Evolutionary conservation across 805 yeast genomes (phyloP), one percentile per base, ranked within the genome.

Genomic region (Hanseniaspora lindneri): DNA sequence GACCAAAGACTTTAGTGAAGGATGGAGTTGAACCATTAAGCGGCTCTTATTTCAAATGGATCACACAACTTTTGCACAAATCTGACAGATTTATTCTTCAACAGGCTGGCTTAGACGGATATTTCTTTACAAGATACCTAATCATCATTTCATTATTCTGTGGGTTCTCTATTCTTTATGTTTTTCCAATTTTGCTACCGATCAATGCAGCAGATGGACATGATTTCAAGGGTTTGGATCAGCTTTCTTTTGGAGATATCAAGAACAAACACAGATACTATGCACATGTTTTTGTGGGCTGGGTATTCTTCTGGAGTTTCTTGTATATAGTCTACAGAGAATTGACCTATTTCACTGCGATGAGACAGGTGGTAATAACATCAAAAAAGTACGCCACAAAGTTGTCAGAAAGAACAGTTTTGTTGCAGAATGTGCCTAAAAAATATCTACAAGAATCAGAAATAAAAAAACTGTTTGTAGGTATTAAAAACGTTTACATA

Each of bases 71-170:
- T 25, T 56, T 83, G 43, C 65, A 72, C 41, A 79, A 83, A 58
- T 76, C 85, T 1, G 87, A 83, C 49, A 67, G 81, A 41, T 83
- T 83, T 58, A 71, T 88, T 49, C 76, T 89, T 51, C 79, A 80
- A 54, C 94, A 89, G 58, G 81, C 92, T 19, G 97, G 96, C 16
- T 61, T 89, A n/a, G 97, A 89, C 61, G 96, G 96, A 4, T 89
- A 84, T 67, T 80, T 92, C 60, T 89, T 88, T 62, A 66, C 87
- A 53, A 72, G 98, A 54, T 92, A 83, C 60, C 63, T 92, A 25
- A 71, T 75, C 43, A 58, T 82, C 32, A 67, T 85, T 53, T 67
- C 75, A 11, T 52, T 67, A 5, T 60, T 77, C 35, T 75, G 79
- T 50, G 69, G 77, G 1, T 66, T 77, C 39, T 83, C 84, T 4